A percentile compares a stretch with the other conserved stretches of the same genome.
phyloP scores from a whole-genome alignment of 2,329 filamentous ascomycete species.

The Ascocoryne sarcoides region DNA sequence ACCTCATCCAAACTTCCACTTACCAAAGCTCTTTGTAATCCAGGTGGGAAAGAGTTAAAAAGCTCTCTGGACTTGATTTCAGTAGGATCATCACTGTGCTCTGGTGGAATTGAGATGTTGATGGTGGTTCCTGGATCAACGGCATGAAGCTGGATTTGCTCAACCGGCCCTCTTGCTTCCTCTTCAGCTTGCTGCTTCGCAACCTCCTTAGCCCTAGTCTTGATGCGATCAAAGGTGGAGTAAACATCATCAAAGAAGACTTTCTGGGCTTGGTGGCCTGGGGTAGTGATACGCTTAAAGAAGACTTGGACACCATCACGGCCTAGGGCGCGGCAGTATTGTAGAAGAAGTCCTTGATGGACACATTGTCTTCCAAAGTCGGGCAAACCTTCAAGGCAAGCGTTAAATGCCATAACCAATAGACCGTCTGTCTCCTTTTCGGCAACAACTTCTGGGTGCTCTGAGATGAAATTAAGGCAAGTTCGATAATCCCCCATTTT shows the following conservation, averaged over 20 bases:
- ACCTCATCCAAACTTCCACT: constrained; percentile 84
- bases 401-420: constrained; percentile 84
- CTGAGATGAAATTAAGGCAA: constrained; percentile 67
- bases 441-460: constrained; percentile 67
- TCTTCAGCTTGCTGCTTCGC: constrained; percentile 42
- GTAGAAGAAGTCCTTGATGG: constrained; percentile 83
- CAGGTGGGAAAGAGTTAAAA: constrained; percentile 76
- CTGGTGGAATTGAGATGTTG: constrained; percentile 72
- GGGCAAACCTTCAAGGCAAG: constrained; percentile 65
- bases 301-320: constrained; percentile 83
- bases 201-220: constrained; percentile 50
- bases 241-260: constrained; percentile 91
- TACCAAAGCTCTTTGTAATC: constrained; percentile 73
- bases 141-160: constrained; percentile 96
- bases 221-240: constrained; percentile 76
- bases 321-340: constrained; percentile 89
- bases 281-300: constrained; percentile 91
- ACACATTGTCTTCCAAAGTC: constrained; percentile 80
- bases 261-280: constrained; percentile 80
- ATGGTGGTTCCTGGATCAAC: constrained; percentile 91
- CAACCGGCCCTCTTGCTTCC: constrained; percentile 50
- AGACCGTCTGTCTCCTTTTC: constrained; percentile 88
- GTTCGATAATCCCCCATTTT: constrained; percentile 63
- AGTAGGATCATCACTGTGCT: constrained; percentile 56
- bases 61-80: constrained; percentile 59